Evolutionary conservation across 1,284 basidiomycete species (phyloP).

Genomic region (Apiotrichum laibachii): DNA sequence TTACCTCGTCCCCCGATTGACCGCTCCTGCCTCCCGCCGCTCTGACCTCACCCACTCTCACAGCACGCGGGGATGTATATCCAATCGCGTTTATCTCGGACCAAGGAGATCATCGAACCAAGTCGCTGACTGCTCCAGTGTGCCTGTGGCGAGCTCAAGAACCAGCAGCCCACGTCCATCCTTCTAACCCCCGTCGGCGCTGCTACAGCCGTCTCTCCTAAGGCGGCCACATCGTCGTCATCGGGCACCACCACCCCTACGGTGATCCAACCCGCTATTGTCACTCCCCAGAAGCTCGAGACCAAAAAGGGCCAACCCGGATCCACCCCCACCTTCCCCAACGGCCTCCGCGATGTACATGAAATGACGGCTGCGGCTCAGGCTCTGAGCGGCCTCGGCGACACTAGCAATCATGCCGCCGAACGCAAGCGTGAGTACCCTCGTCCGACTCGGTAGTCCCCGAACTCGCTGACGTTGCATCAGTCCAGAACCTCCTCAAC

Average conservation of each 20-base stretch:
- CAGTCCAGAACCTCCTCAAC: constrained; percentile 42
- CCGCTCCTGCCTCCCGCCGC: not conserved
- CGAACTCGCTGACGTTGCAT: constrained; percentile 2
- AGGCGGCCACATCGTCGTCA: not conserved
- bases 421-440: constrained; percentile 33
- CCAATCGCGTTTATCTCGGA: not conserved
- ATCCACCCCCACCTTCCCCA: constrained; percentile 46
- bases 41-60: not conserved
- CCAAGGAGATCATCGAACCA: not conserved
- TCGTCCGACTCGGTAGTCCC: constrained; percentile 51
- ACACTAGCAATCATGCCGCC: constrained; percentile 27
- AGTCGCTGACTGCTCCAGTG: constrained; percentile 33
- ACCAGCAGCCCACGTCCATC: constrained; percentile 17
- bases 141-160: constrained; percentile 36
- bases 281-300: constrained; percentile 19
- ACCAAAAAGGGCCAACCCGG: constrained; percentile 46
- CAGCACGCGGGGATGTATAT: not conserved
- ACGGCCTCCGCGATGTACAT: constrained; percentile 51
- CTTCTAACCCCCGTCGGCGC: constrained; percentile 35
- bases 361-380: constrained; percentile 49
- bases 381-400: constrained; percentile 35
- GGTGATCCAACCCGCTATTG: not conserved
- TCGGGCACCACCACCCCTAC: not conserved
- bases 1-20: not conserved
- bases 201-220: constrained; percentile 52